Evolutionary conservation across 176 grass and related monocot genomes (phyloP).

Genomic region (Calamus simplicifolius): DNA sequence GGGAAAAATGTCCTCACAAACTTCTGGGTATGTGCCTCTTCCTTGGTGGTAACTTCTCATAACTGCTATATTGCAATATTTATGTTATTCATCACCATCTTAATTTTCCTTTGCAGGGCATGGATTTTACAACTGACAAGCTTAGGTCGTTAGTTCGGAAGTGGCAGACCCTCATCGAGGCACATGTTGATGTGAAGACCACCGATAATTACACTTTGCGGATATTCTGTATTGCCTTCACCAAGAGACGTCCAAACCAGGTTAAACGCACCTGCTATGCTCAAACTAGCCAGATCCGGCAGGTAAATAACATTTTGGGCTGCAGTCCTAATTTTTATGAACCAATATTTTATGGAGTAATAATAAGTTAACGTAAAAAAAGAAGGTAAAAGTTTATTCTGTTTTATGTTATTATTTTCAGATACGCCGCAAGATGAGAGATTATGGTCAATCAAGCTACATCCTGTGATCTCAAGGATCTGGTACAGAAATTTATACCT

Average conservation of each 20-base stretch:
- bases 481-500: slow-evolving; percentile 72
- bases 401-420: not conserved
- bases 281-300: slow-evolving; percentile 66
- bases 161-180: slow-evolving; percentile 73
- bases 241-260: slow-evolving; percentile 59
- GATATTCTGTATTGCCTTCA: slow-evolving; percentile 74
- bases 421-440: slow-evolving; percentile 76
- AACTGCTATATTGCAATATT: not conserved
- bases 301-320: slow-evolving; percentile 27
- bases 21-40: slow-evolving; percentile 45
- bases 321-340: not conserved
- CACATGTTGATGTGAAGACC: slow-evolving; percentile 69
- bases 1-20: slow-evolving; percentile 75
- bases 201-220: slow-evolving; percentile 64
- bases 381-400: too few species aligned
- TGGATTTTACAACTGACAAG: slow-evolving; percentile 63
- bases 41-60: not conserved
- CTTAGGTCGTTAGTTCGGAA: slow-evolving; percentile 64
- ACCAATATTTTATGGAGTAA: too few species aligned
- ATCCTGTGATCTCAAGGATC: slow-evolving; percentile 63
- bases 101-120: slow-evolving; percentile 24
- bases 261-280: slow-evolving; percentile 81
- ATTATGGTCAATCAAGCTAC: slow-evolving; percentile 67
- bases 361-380: too few species aligned
- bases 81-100: not conserved